Base-by-base conservation (phyloP, 208 protist genomes). In the Herpetomonas muscarum region DNA sequence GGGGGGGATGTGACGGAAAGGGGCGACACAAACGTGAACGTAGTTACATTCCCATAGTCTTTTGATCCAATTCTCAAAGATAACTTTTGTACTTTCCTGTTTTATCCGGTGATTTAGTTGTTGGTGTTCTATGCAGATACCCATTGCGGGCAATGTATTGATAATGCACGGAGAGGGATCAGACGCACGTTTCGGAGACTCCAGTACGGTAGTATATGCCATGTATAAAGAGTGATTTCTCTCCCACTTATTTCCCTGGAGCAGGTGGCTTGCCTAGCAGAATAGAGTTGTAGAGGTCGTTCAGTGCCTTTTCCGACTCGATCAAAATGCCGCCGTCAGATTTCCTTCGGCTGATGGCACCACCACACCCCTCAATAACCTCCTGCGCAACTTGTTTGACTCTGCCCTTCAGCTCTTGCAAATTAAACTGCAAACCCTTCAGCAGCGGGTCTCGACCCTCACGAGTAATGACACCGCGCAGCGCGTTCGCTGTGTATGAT, bases 291-390 rank as follows among this genome's bases (percentile, higher is more conserved):
- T 92, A 94, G 0, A 94, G 49, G 0, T 41, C 61, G 21, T 82
- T 69, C 5, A 94, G 70, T 17, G 61, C 55, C 9, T 59, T 60
- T 22, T 89, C 79, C 10, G 62, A 22, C 26, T 28, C 21, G 15
- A 52, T 72, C 3, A 87, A 39, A 5, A 73, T 50, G 0, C 46
- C 63, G 29, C 54, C 50, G 19, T 41, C 48, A 32, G 62, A 52
- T 26, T 70, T 81, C 13, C 48, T 5, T 12, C 65, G 54, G 34
- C 59, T 28, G 17, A 82, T 61, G 9, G 59, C 53, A 2, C 84
- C 87, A 26, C 84, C 87, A 45, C 79, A 94, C 5, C 73, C 77
- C 1, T 53, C 28, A 19, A 94, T 81, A 54, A 94, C 75, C 46
- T 90, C 75, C 39, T 79, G 55, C n/a, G 78, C 73, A 10, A 84